Base-by-base conservation (phyloP, 108 stramenopile genomes). In the Cyclostephanos tholiformis region DNA sequence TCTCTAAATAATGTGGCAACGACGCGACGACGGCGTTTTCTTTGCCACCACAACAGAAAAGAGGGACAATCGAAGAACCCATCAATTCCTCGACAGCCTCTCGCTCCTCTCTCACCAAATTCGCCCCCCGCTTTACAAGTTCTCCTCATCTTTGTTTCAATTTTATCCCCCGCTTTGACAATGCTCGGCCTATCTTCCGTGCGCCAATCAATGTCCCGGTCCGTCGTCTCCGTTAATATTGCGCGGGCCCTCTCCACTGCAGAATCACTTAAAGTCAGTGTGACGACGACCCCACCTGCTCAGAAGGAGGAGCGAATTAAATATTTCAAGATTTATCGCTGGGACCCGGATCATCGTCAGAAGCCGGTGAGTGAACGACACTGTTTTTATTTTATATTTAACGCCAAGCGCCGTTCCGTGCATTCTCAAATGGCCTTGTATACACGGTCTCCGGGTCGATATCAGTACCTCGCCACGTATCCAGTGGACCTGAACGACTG, bases 241-340 rank as follows among this genome's bases (percentile, higher is more conserved):
- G 39, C 63, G 0, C 74, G 74, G 4, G 56, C 70, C 22, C 65
- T 78, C 48, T 66, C 76, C 56, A 56, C 60, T 14, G 32, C 69
- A 6, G 77, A 83, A 77, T 82, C 85, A 13, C 84, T 88, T 72
- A 91, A 88, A 57, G 73, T 83, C 5, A 71, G 50, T n/a, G 63
- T 49, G 41, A 59, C 59, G 59, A 39, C 20, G 59, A 60, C 6
- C 3, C 74, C 74, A 12, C 57, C 79, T 25, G 26, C 70, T 22
- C 36, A 14, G 11, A 75, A 82, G 58, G 44, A 73, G 38, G 87
- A 95, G 79, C 77, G 84, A 57, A 96, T 98, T 73, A 94, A 96
- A 75, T 91, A 92, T 84, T 98, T 98, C 84, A 97, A 98, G 82
- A 88, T 99, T 30, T 98, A 98, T 79, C 89, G 98, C 44, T 99